Conservation (phyloP, 768 basidiomycete species). For the Tubosaeta sp. region DNA sequence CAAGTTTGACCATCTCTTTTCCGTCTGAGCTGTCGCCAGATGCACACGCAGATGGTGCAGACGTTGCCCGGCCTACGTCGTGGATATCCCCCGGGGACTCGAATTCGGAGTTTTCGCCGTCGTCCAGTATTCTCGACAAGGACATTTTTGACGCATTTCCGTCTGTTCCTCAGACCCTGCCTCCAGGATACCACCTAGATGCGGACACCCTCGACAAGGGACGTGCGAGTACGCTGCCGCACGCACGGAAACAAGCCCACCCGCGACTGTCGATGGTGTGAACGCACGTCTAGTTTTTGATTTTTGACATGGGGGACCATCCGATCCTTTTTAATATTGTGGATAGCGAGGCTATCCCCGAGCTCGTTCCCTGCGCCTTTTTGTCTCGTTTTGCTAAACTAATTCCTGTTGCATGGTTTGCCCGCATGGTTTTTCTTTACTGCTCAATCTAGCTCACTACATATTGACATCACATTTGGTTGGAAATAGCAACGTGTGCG, state of each 20-base stretch:
- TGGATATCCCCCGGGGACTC: conserved; percentile 46
- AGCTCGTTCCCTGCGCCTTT: background rate
- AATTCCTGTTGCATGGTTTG: conserved; percentile 21
- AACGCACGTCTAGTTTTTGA: conserved; percentile 8
- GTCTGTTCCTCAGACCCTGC: conserved; percentile 53
- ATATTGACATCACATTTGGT: conserved; percentile 16
- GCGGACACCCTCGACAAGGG: conserved; percentile 9
- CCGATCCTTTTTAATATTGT: background rate
- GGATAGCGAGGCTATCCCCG: conserved; percentile 9
- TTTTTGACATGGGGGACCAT: background rate
- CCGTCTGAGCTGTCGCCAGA: conserved; percentile 17
- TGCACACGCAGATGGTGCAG: conserved; percentile 10
- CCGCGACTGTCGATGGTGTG: conserved; percentile 24
- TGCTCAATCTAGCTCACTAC: conserved; percentile 26
- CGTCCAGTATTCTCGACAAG: conserved; percentile 43
- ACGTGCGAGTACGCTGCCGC: conserved; percentile 24
- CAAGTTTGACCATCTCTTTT: conserved; percentile 19
- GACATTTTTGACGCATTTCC: conserved; percentile 71
- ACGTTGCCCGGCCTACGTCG: conserved; percentile 36
- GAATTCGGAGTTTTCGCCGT: conserved; percentile 37
- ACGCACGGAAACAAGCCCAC: conserved; percentile 23
- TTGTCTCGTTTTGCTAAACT: conserved; percentile 7
- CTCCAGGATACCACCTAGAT: conserved; percentile 27
- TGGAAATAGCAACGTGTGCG: conserved; percentile 11
- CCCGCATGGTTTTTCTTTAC: conserved; percentile 12